Conservation (phyloP, 345 rosid species). For the Laguncularia racemosa region DNA sequence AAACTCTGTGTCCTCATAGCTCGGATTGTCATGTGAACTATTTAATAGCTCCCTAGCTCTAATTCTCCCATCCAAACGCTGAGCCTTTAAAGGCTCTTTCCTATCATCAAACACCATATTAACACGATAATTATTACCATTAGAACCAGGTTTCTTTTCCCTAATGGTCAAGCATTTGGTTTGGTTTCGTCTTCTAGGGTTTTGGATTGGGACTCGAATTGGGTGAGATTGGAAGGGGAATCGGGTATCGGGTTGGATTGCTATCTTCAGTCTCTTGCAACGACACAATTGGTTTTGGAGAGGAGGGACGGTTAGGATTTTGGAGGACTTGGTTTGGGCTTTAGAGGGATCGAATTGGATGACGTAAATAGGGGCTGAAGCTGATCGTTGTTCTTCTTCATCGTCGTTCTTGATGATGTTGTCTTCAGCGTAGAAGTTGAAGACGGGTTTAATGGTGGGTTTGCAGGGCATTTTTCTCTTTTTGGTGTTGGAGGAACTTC, state of each 20-base stretch:
- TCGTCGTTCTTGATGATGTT: slow-evolving; percentile 15
- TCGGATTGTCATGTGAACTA: slow-evolving; percentile 52
- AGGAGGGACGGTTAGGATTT: slow-evolving; percentile 42
- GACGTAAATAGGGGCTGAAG: slow-evolving; percentile 24
- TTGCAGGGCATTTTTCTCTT: slow-evolving; percentile 34
- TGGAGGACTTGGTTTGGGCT: slow-evolving; percentile 24
- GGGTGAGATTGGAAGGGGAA: slow-evolving; percentile 25
- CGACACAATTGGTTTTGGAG: slow-evolving; percentile 46
- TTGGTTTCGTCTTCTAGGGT: slow-evolving; percentile 12
- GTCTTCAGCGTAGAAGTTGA: slow-evolving; percentile 7
- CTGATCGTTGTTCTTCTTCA: slow-evolving; percentile 4
- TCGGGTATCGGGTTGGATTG: slow-evolving; percentile 30
- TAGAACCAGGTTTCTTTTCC: slow-evolving; percentile 2
- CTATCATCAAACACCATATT: background rate
- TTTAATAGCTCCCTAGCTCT: slow-evolving; percentile 41
- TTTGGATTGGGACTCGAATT: slow-evolving; percentile 39
- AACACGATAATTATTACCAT: background rate
- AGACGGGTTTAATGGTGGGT: slow-evolving; percentile 24
- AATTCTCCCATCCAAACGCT: slow-evolving; percentile 27
- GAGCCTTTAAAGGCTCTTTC: slow-evolving; percentile 6
- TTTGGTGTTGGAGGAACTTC: slow-evolving; percentile 49
- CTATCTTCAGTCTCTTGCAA: slow-evolving; percentile 55
- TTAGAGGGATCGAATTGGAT: slow-evolving; percentile 53
- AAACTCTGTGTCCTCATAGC: too few species aligned
- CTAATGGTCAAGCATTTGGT: slow-evolving; percentile 42